Percentiles rank a stretch among this genome's conserved stretches.
These are phyloP conservation scores for Polygonum aviculare DNA, from an alignment of 148 eudicot genomes.

Conservation along the genomic window DNA sequence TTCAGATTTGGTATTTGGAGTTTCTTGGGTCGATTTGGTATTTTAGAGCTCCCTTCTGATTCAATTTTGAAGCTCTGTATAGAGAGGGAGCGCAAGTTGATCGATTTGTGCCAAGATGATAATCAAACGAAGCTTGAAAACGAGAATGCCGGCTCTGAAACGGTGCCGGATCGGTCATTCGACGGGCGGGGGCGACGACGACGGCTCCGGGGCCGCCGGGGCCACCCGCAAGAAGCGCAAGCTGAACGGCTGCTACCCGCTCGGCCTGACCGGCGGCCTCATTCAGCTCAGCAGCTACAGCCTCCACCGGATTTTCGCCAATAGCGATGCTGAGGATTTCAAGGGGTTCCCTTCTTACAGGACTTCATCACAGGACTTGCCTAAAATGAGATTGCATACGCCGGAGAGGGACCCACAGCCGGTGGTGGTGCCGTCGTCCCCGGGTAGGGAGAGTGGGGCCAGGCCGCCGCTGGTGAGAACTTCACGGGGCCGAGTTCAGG, in stretches of 20 bases:
- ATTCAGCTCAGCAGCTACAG: conserved; percentile 43
- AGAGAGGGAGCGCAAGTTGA: background rate
- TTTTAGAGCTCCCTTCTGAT: conserved; percentile 2
- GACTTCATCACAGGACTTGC: conserved; percentile 24
- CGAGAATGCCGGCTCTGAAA: conserved; percentile 80
- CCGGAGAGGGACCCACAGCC: conserved; percentile 10
- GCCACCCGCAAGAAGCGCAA: conserved; percentile 34
- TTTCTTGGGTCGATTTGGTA: background rate
- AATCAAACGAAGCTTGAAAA: conserved; percentile 79
- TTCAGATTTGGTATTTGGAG: conserved; percentile 8
- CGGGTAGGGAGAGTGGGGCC: conserved; percentile 20
- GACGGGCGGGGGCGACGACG: conserved; percentile 43
- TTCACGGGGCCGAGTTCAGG: conserved; percentile 88
- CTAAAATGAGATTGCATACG: conserved; percentile 11
- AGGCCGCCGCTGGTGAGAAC: conserved; percentile 77
- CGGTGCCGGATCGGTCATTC: conserved; percentile 58
- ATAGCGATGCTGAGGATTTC: conserved; percentile 17
- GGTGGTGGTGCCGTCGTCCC: background rate
- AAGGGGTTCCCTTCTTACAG: conserved; percentile 14
- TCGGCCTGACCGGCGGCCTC: conserved; percentile 63
- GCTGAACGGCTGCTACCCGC: conserved; percentile 42
- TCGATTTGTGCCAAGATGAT: conserved; percentile 43
- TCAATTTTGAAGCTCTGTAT: conserved; percentile 1
- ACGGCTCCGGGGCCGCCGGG: conserved; percentile 14
- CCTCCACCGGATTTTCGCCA: conserved; percentile 21